A percentile compares a stretch with the other conserved stretches of the same genome.
Evolutionary conservation across 2,329 filamentous ascomycete genomes (phyloP).

Genomic region (Curvularia eragrostidis): DNA sequence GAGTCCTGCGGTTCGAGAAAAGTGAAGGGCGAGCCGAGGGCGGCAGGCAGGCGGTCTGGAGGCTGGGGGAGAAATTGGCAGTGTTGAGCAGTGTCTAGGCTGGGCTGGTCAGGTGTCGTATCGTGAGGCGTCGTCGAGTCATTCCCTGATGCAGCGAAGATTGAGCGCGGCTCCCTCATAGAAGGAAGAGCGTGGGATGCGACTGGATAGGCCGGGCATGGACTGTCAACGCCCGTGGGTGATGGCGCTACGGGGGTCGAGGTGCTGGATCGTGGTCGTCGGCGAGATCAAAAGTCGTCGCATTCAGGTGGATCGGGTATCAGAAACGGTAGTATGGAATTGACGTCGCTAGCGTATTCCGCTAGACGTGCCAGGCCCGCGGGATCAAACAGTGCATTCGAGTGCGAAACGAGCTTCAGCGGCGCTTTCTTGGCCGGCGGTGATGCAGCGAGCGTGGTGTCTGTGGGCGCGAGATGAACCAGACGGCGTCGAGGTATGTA

Average conservation of each 20-base stretch:
- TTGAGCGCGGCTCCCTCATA: slow-evolving; percentile 26
- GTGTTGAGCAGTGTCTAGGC: slow-evolving; percentile 7
- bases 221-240: slow-evolving; percentile 22
- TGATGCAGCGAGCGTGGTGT: neutral
- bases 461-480: neutral
- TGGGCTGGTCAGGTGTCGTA: slow-evolving; percentile 5
- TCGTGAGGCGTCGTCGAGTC: slow-evolving; percentile 19
- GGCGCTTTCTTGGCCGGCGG: neutral
- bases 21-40: slow-evolving; percentile 5
- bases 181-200: slow-evolving; percentile 16
- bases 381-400: neutral
- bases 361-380: slow-evolving; percentile 4
- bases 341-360: slow-evolving; percentile 6
- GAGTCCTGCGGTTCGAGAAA: slow-evolving; percentile 14
- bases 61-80: slow-evolving; percentile 9
- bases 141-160: slow-evolving; percentile 27
- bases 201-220: slow-evolving; percentile 9
- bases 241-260: slow-evolving; percentile 19
- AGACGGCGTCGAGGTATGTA: neutral
- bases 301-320: slow-evolving; percentile 7
- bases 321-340: slow-evolving; percentile 8
- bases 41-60: slow-evolving; percentile 5
- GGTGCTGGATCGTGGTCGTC: slow-evolving; percentile 15
- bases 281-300: slow-evolving; percentile 1
- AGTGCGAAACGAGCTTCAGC: neutral